Conservation (phyloP, 2,329 filamentous ascomycete genomes). For the Rosellinia necatrix region DNA sequence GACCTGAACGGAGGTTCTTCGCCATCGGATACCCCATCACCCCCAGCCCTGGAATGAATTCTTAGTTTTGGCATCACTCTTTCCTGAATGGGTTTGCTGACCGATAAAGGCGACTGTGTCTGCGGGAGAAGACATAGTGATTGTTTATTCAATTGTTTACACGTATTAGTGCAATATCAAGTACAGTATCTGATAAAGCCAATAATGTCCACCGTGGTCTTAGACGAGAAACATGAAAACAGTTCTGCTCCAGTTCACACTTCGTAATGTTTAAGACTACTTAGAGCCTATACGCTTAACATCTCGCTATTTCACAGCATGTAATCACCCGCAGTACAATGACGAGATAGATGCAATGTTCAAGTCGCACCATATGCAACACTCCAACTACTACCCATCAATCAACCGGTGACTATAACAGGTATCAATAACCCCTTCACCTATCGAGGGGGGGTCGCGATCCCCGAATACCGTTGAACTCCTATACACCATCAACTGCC, state of each 20-base stretch:
- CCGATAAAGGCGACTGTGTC: slow-evolving; percentile 41
- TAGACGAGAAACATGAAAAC: no score
- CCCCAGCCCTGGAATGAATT: slow-evolving; percentile 35
- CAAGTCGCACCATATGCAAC: neutral
- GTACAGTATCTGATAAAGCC: no score
- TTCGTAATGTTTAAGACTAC: neutral
- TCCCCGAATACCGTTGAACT: neutral
- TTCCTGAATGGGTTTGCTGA: slow-evolving; percentile 4
- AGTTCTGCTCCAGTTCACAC: neutral
- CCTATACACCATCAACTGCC: slow-evolving; percentile 13
- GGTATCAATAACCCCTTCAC: no score
- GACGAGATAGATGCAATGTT: neutral
- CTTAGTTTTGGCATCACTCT: neutral
- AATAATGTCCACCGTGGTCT: no score
- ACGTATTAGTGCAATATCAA: no score
- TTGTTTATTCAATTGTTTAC: neutral
- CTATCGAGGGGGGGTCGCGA: neutral
- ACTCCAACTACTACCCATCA: neutral
- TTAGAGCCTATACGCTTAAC: neutral
- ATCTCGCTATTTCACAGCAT: neutral
- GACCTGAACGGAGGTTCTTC: slow-evolving; percentile 38
- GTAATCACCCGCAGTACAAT: neutral
- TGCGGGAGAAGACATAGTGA: slow-evolving; percentile 28
- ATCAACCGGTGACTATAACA: neutral
- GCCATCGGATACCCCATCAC: slow-evolving; percentile 45